Base-by-base conservation (phyloP, 768 basidiomycete species). In the Tephrocybe sp. region DNA sequence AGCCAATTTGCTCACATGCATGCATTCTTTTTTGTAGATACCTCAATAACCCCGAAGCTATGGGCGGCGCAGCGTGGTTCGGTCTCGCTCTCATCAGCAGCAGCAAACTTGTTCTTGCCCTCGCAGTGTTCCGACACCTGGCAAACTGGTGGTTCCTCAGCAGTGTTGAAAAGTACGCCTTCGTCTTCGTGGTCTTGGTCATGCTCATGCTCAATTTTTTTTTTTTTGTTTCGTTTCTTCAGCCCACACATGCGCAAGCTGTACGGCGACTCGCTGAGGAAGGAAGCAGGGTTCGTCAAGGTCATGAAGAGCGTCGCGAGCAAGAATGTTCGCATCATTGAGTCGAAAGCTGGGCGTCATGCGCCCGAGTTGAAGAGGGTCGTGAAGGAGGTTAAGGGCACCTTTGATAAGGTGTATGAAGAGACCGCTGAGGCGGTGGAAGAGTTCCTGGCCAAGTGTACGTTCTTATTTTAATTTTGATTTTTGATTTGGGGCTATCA, bases 191-290 rank as follows among this genome's bases (percentile, higher is more conserved):
- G 19, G 17, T 31, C 45, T 32, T 9, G 22, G 4, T 4, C 8
- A 1, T 31, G n/a, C 10, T 44, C 20, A 14, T 32, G 26, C 16
- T 30, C n/a, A 2, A 4, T n/a, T 51, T 16, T 40, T 35, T 49
- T 32, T 46, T 40, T 34, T 17, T 42, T 48, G 34, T 33, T 19
- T 23, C 26, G 42, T 4, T 10, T 39, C 13, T 0, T 39, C 48
- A 98, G 96, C 59, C 97, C 97, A n/a, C 97, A 98, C 69, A 98
- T 98, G 97, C 84, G 82, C 54, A 93, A 92, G 65, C 76, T 98
- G 16, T 99, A 99, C 66, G 96, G 97, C 2, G 84, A 95, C 62
- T 85, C 89, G 12, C 73, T 99, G 11, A 85, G 97, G 56, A 92
- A 94, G 68, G 96, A 98, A 52, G 96, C 95, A 1, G 97, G 97